Evolutionary conservation across 176 grass and related monocot species (phyloP).

Genomic region (Chrysopogon serrulatus): DNA sequence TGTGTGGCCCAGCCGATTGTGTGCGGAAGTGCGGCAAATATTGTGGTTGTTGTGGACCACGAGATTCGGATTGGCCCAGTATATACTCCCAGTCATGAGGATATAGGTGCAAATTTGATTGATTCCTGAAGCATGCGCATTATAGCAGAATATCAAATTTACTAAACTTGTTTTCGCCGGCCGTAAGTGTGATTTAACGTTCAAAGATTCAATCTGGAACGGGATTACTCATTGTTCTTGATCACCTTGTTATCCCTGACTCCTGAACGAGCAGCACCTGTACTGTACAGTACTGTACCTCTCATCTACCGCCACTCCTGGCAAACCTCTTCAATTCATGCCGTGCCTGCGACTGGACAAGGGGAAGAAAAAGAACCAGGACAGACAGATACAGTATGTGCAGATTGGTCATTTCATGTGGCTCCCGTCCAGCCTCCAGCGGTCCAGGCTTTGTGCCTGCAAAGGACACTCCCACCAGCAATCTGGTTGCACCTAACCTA

Average conservation of each 20-base stretch:
- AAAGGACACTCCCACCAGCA: conserved; percentile 13
- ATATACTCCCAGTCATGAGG: too few relatives aligned
- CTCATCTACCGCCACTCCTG: neutral
- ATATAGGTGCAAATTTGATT: too few relatives aligned
- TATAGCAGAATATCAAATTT: too few relatives aligned
- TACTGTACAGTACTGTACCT: neutral
- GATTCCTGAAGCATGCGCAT: too few relatives aligned
- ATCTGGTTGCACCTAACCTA: conserved; percentile 29
- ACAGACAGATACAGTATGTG: neutral
- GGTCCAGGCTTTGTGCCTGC: neutral
- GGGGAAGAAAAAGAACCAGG: neutral
- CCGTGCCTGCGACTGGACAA: neutral
- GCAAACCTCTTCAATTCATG: neutral
- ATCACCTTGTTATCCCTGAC: neutral
- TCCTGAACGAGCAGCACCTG: neutral
- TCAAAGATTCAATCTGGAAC: neutral
- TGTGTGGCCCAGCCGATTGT: too few relatives aligned
- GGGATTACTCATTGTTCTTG: neutral
- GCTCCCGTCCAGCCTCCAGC: too few relatives aligned
- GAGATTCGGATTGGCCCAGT: too few relatives aligned
- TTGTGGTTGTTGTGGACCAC: neutral
- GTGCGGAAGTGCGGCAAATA: neutral
- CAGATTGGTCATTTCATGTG: neutral
- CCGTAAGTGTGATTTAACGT: too few relatives aligned
- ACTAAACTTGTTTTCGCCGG: too few relatives aligned